Conservation (phyloP, 768 basidiomycete species). For the Lactifluus pinguis region DNA sequence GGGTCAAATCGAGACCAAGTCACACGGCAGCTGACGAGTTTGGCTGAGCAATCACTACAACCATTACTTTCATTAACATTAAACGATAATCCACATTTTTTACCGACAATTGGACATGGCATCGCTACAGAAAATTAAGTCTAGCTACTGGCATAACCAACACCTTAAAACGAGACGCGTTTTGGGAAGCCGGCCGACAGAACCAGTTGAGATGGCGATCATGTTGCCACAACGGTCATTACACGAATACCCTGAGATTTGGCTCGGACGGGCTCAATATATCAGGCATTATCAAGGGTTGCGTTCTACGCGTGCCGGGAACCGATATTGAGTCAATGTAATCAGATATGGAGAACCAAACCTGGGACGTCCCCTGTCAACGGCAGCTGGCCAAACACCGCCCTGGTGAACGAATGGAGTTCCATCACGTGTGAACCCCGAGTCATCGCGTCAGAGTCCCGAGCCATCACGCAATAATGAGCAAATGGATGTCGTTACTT, state of each 20-base stretch:
- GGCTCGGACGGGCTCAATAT: neutral
- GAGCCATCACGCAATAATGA: conserved; percentile 17
- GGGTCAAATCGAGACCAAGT: neutral
- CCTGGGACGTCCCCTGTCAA: neutral
- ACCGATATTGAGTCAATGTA: neutral
- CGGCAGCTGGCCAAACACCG: neutral
- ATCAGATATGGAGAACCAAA: neutral
- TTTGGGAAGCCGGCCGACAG: neutral
- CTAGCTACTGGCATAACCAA: neutral
- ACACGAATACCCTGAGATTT: neutral
- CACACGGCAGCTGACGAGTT: neutral
- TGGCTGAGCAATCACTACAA: neutral
- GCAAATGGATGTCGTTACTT: neutral
- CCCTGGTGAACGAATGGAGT: neutral
- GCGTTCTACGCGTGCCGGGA: neutral
- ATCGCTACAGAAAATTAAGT: neutral
- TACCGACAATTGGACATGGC: too few relatives aligned
- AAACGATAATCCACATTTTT: neutral
- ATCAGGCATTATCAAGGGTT: neutral
- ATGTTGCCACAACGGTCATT: neutral
- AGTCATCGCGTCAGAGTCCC: conserved; percentile 15
- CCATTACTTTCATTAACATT: neutral
- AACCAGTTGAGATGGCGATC: neutral
- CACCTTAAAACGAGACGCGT: neutral
- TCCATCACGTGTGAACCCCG: conserved; percentile 13